These are phyloP conservation scores for Starmerella scarabaei DNA, from an alignment of 805 yeast species.

Conservation along the genomic window DNA sequence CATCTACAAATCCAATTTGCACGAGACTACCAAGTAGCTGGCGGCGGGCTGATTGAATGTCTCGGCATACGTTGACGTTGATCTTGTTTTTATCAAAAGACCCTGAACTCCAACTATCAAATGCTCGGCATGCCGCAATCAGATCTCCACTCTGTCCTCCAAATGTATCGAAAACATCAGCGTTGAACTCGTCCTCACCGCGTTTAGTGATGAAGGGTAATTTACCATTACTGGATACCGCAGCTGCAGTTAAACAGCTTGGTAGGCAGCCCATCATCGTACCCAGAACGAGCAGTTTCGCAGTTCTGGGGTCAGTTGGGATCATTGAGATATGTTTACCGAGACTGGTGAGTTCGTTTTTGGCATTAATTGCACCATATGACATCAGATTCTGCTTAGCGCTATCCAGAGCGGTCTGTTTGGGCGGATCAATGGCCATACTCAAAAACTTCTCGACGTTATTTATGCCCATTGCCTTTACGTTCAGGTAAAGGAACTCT, in stretches of 20 bases:
- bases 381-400: conserved; percentile 45
- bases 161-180: conserved; percentile 13
- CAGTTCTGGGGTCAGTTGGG: conserved; percentile 76
- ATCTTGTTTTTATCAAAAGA: not conserved
- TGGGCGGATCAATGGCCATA: conserved; percentile 75
- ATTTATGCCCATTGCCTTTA: conserved; percentile 75
- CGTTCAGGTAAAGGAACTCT: conserved; percentile 69
- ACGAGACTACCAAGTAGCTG: conserved; percentile 61
- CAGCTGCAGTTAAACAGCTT: conserved; percentile 63
- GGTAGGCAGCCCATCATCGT: conserved; percentile 75
- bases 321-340: conserved; percentile 69
- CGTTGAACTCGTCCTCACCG: conserved; percentile 37
- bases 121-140: conserved; percentile 50
- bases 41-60: conserved; percentile 52
- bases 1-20: conserved; percentile 66
- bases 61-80: conserved; percentile 39
- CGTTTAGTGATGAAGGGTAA: conserved; percentile 52
- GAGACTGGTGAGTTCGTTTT: conserved; percentile 49
- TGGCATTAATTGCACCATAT: conserved; percentile 54
- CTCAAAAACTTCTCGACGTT: conserved; percentile 58
- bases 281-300: conserved; percentile 67
- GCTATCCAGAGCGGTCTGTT: conserved; percentile 35
- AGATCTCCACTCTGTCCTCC: conserved; percentile 57
- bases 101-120: conserved; percentile 34
- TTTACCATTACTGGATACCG: conserved; percentile 53